These are phyloP conservation scores for Asclepias syriaca DNA, from an alignment of 257 asterid genomes.

Conservation along the genomic window DNA sequence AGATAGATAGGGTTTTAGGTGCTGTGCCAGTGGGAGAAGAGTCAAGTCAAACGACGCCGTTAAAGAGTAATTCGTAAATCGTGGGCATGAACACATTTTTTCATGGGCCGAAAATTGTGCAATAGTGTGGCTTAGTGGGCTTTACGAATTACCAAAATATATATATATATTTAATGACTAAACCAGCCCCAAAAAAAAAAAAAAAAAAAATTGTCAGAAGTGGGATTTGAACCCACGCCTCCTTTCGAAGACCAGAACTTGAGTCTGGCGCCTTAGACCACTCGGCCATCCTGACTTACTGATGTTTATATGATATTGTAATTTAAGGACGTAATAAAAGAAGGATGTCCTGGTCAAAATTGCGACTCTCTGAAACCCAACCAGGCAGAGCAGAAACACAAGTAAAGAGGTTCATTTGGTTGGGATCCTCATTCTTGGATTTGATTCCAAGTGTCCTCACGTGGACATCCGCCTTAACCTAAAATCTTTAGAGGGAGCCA, in stretches of 20 bases:
- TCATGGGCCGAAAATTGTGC: not conserved
- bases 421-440: not conserved
- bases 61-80: not conserved
- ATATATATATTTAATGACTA: no score
- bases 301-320: no score
- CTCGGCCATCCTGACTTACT: constrained; percentile 83
- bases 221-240: constrained; percentile 79
- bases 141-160: no score
- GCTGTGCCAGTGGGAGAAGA: not conserved
- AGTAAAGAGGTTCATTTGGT: no score
- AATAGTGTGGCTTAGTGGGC: not conserved
- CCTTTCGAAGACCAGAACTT: constrained; percentile 76
- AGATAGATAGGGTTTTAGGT: constrained; percentile 5
- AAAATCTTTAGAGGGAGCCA: not conserved
- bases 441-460: not conserved
- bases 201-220: constrained; percentile 15
- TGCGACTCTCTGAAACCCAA: no score
- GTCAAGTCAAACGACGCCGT: not conserved
- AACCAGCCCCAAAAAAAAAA: no score
- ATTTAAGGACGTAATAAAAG: no score
- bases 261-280: constrained; percentile 98
- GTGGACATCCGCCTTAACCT: not conserved
- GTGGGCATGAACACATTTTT: not conserved
- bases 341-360: no score
- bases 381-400: no score